phyloP scores from a whole-genome alignment of 1,284 basidiomycete species.

The Malassezia restricta region DNA sequence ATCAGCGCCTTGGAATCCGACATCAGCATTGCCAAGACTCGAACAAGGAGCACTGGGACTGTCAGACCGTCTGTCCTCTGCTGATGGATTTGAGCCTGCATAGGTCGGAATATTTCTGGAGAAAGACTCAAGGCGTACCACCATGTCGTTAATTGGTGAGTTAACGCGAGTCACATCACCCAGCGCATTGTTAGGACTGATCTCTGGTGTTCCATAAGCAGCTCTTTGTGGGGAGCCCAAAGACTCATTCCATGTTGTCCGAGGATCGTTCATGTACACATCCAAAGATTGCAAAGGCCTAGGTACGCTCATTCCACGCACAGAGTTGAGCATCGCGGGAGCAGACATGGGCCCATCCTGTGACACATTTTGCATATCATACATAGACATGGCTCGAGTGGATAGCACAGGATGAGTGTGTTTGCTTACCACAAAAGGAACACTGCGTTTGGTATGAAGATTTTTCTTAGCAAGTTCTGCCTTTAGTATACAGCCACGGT shows the following conservation, averaged over 20 bases:
- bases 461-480: slow-evolving; percentile 99
- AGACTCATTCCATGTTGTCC: not conserved
- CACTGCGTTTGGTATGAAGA: slow-evolving; percentile 58
- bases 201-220: no score
- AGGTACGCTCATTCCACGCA: not conserved
- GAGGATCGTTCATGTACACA: not conserved
- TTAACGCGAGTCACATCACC: not conserved
- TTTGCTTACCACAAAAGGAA: slow-evolving; percentile 1
- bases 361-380: not conserved
- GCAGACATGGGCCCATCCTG: not conserved
- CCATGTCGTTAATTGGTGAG: slow-evolving; percentile 1
- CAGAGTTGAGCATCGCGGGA: not conserved
- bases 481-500: slow-evolving; percentile 84
- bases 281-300: not conserved
- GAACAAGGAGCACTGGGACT: no score
- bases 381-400: not conserved
- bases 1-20: no score
- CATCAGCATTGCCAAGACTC: no score
- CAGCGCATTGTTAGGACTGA: no score
- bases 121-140: not conserved
- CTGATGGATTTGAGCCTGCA: not conserved
- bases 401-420: not conserved
- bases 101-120: slow-evolving; percentile 5
- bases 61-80: not conserved
- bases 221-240: not conserved